Conservation (phyloP, 2,329 filamentous ascomycete species). For the Phialophora macrospora region DNA sequence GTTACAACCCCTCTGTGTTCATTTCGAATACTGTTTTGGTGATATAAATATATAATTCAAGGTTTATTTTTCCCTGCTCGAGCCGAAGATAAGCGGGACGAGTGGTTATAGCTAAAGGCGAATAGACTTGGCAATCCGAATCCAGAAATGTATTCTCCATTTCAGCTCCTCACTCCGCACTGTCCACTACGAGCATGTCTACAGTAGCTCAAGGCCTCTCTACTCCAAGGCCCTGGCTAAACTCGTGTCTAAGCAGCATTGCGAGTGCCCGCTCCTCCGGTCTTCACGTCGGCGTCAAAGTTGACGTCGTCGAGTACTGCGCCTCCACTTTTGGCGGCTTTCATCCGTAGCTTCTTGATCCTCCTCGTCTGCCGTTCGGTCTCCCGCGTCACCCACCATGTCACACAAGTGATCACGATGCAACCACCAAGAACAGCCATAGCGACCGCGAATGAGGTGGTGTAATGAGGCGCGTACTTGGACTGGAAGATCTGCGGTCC, state of each 20-base stretch:
- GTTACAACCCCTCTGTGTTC: constrained; percentile 4
- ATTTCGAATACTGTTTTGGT: neutral
- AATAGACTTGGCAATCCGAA: no score
- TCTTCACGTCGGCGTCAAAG: constrained; percentile 47
- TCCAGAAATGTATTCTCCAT: neutral
- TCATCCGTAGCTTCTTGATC: constrained; percentile 51
- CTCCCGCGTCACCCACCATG: constrained; percentile 54
- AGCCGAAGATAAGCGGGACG: neutral
- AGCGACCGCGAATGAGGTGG: constrained; percentile 50
- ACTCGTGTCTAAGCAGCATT: neutral
- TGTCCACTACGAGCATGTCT: neutral
- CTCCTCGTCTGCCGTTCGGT: constrained; percentile 54
- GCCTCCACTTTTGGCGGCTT: constrained; percentile 49
- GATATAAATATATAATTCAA: neutral
- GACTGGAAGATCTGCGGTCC: constrained; percentile 55
- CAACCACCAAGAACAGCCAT: constrained; percentile 55
- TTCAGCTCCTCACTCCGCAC: neutral
- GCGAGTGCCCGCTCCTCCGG: constrained; percentile 18
- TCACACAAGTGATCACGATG: constrained; percentile 48
- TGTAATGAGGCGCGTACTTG: constrained; percentile 54
- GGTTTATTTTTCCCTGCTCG: neutral
- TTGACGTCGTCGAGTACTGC: constrained; percentile 52
- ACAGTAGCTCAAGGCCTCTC: neutral
- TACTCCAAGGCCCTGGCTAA: neutral
- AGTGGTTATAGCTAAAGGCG: neutral